These are phyloP conservation scores for Eimeria maxima DNA, from an alignment of 169 alveolate genomes.

Conservation along the genomic window DNA sequence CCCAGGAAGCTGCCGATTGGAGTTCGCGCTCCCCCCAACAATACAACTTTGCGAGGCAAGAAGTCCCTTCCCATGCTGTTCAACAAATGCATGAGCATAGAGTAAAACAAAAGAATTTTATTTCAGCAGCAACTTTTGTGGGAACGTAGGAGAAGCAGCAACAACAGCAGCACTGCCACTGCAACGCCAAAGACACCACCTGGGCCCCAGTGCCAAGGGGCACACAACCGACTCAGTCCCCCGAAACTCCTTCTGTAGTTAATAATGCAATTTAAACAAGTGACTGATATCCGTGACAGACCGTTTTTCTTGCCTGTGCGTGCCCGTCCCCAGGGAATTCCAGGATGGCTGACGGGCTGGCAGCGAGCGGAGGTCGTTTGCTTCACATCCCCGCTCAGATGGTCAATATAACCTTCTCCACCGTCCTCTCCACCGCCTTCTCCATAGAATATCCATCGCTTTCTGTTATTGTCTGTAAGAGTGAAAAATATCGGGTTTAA, in stretches of 20 bases:
- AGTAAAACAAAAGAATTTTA: neutral
- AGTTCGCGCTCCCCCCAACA: constrained; percentile 84
- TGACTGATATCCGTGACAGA: too few species aligned
- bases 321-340: too few species aligned
- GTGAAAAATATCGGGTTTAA: too few species aligned
- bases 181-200: neutral
- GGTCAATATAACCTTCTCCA: too few species aligned
- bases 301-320: too few species aligned
- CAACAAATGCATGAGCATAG: neutral
- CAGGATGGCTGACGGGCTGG: too few species aligned
- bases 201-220: neutral
- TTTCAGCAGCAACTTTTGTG: neutral
- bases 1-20: constrained; percentile 87
- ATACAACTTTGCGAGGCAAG: constrained; percentile 82
- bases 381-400: too few species aligned
- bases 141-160: neutral
- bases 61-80: constrained; percentile 12
- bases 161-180: neutral
- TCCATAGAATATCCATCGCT: too few species aligned
- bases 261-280: too few species aligned
- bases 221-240: neutral
- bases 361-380: too few species aligned
- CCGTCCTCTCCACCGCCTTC: too few species aligned
- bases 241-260: neutral
- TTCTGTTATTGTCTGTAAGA: too few species aligned